Evolutionary conservation across 805 yeast genomes (phyloP), one percentile per base, ranked within the genome.

Genomic region (Isabelozyma heimii): DNA sequence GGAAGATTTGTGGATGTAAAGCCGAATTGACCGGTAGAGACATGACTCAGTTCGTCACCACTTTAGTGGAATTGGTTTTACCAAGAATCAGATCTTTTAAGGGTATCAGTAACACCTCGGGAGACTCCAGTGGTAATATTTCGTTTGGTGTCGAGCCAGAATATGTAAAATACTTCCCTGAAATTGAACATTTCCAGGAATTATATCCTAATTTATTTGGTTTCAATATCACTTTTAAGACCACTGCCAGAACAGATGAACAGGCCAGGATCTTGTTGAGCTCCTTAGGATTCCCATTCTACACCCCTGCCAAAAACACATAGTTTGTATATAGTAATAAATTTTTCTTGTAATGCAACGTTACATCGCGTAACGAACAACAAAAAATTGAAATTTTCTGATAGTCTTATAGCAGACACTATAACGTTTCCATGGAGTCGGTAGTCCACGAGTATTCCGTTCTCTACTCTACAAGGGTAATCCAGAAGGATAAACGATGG

Each of bases 1-100:
- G 97, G 38, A 85, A 83, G 76, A 85, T 85, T 45, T 87, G 95
- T 82, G 99, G 99, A 47, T 96, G 95, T 47, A 87, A 88, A 62
- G 85, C 85, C 12, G 81, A 79, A 50, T 72, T 95, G 47, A 75
- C 75, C 30, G 99, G 97, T 42, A 79, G 84, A 55, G 87, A 88
- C 47, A 88, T 91, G 84, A 72, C 84, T 48, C 97, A 91, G 72
- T 94, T 95, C 61, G 62, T 94, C 50, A 68, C 87, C 6, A 92
- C 98, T 1, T 72, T 94, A 58, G 84, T 96, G 1, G 99, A 94
- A 70, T 73, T 95, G 53, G 98, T 94, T 15, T 78, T 94, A 58
- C 99, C 99, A 43, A 82, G 97, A 68, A 83, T 91, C 49, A 85
- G 96, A 79, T 89, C 90, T 44, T 94, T 88, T 69, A 73, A 75